Evolutionary conservation across 306 rosid species (phyloP).

Genomic region (Gillenia trifoliata): DNA sequence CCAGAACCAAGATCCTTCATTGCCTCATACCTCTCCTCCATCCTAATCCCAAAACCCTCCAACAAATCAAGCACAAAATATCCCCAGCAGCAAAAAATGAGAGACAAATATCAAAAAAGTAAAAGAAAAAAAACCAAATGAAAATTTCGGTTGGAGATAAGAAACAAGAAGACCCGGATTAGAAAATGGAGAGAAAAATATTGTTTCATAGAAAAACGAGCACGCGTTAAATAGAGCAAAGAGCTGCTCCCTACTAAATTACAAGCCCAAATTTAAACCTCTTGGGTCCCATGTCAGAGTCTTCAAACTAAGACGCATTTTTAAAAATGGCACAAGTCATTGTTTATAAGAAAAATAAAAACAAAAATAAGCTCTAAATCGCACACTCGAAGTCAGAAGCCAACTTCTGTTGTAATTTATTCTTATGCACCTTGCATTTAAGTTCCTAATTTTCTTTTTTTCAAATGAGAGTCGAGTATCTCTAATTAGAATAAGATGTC

Average conservation of each 20-base stretch:
- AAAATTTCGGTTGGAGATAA: background rate
- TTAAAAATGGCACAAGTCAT: background rate
- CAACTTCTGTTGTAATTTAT: too few relatives aligned
- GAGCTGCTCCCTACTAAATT: background rate
- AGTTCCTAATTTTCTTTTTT: too few relatives aligned
- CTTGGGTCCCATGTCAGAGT: background rate
- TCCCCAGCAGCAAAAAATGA: background rate
- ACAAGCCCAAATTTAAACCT: background rate
- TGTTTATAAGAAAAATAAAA: background rate
- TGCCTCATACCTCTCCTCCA: conserved; percentile 71
- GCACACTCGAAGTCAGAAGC: too few relatives aligned
- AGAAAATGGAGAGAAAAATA: background rate
- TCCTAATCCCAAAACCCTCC: conserved; percentile 21
- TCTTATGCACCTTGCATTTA: too few relatives aligned
- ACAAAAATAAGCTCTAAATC: too few relatives aligned
- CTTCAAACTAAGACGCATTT: background rate
- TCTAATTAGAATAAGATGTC: too few relatives aligned
- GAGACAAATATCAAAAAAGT: background rate
- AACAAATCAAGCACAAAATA: background rate
- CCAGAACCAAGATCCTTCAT: conserved; percentile 87
- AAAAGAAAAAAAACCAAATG: conserved; percentile 10
- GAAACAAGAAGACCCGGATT: background rate
- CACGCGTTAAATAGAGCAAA: conserved; percentile 14
- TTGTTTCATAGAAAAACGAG: background rate
- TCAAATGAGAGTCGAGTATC: too few relatives aligned